phyloP scores from a whole-genome alignment of 495 filamentous ascomycete genomes.

The Neurospora africana region DNA sequence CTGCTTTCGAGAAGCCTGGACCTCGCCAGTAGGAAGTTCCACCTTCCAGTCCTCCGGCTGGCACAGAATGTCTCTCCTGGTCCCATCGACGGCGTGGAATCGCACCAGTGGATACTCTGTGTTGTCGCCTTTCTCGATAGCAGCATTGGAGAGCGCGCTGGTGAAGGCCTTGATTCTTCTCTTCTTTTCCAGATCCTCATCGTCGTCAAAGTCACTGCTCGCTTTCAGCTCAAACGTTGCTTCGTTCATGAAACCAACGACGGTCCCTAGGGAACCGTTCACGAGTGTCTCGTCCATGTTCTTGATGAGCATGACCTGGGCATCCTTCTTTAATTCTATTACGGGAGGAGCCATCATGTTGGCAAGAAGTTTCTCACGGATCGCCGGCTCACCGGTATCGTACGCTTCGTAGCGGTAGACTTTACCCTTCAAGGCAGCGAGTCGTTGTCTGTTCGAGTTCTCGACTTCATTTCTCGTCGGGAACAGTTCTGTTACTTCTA shows the following conservation, averaged over 20 bases:
- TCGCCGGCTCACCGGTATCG: constrained; percentile 63
- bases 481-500: constrained; percentile 91
- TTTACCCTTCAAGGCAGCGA: constrained; percentile 60
- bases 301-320: constrained; percentile 99
- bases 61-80: constrained; percentile 65
- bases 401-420: constrained; percentile 54
- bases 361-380: constrained; percentile 66
- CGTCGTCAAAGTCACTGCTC: constrained; percentile 43
- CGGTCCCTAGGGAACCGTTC: constrained; percentile 83
- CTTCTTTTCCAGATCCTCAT: constrained; percentile 36
- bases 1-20: constrained; percentile 73
- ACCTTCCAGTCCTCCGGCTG: constrained; percentile 89
- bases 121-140: constrained; percentile 22
- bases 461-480: constrained; percentile 89
- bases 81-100: constrained; percentile 71
- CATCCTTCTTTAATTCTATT: constrained; percentile 76
- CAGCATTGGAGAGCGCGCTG: constrained; percentile 15
- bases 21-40: constrained; percentile 87
- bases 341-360: constrained; percentile 85
- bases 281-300: constrained; percentile 92
- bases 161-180: constrained; percentile 28
- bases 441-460: constrained; percentile 63
- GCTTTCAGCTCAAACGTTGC: constrained; percentile 57
- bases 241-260: constrained; percentile 80
- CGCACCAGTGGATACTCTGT: constrained; percentile 68